Evolutionary conservation across 768 basidiomycete genomes (phyloP).

Genomic region (Collybiopsis luxurians): DNA sequence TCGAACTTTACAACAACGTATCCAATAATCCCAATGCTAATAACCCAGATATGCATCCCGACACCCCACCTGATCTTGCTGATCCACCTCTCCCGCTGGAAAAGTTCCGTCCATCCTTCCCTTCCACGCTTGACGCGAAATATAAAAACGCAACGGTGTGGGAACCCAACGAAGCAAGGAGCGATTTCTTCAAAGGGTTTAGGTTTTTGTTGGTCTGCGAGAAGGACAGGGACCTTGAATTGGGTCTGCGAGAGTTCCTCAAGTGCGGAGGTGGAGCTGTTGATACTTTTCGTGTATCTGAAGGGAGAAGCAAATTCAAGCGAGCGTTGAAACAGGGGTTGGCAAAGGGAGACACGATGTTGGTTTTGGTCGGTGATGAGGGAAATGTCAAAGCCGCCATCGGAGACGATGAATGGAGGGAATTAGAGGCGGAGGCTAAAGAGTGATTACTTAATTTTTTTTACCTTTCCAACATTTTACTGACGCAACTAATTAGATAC

Average conservation of each 20-base stretch:
- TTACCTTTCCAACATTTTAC: background rate
- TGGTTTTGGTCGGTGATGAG: slow-evolving; percentile 53
- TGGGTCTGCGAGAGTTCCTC: slow-evolving; percentile 52
- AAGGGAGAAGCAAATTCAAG: slow-evolving; percentile 48
- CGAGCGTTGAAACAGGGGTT: slow-evolving; percentile 49
- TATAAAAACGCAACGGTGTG: slow-evolving; percentile 56
- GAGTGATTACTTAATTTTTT: slow-evolving; percentile 34
- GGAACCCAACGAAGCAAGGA: slow-evolving; percentile 66
- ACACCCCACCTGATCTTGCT: slow-evolving; percentile 32
- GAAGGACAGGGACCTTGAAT: slow-evolving; percentile 44
- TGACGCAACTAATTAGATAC: slow-evolving; percentile 24
- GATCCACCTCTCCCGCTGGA: slow-evolving; percentile 52
- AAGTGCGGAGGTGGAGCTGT: slow-evolving; percentile 56
- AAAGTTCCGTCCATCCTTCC: slow-evolving; percentile 60
- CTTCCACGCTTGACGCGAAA: slow-evolving; percentile 41
- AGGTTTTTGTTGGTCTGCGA: slow-evolving; percentile 65
- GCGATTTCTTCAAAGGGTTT: slow-evolving; percentile 48
- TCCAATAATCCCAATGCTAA: slow-evolving; percentile 33
- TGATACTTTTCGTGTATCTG: slow-evolving; percentile 56
- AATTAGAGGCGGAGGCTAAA: slow-evolving; percentile 50
- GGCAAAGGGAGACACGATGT: slow-evolving; percentile 45
- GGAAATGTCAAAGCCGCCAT: slow-evolving; percentile 45
- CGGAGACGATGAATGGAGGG: slow-evolving; percentile 54
- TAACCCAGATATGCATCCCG: background rate
- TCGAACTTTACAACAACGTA: slow-evolving; percentile 33